Evolutionary conservation across 495 filamentous ascomycete genomes (phyloP), one percentile per base, ranked within the genome.

Genomic region (Podospora australis): DNA sequence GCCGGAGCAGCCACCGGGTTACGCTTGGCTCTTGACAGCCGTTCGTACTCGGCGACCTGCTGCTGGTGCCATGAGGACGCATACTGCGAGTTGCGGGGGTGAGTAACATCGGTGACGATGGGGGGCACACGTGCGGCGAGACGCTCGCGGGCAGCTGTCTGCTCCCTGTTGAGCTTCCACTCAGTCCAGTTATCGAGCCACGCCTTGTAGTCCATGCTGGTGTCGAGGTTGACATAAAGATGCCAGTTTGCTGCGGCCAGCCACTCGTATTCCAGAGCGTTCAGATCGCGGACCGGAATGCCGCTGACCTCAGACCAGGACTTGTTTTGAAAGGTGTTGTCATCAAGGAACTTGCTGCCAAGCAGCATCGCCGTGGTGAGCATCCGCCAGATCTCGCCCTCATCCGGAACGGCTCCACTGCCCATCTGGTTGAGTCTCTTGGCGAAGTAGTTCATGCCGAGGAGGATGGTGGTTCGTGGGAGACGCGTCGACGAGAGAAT

Each of bases 301-400:
- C 86, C 88, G 69, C 90, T 97, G 20, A 99, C 92, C 60, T 99
- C 94, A 3, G 94, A 86, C 92, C 92, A 99, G 6, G 94, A 97
- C 45, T 90, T 87, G 70, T 97, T 99, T 74, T 96, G 90, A 68
- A 97, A 99, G 13, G 92, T 99, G 68, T 97, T 97, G 67, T 99
- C 92, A 61, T 99, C 92, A 46, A 97, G 67, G 59, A 99, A 99
- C 70, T 99, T 99, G 74, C 90, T 96, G 43, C 90, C 92, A 25
- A 99, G 78, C 32, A 99, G 73, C 25, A 99, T 75, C 13, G 84
- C 76, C 45, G 90, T 85, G 11, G 90, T 96, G 45, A 97, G 77
- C 80, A 96, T 87, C 43, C 89, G 84, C 73, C 92, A 95, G 45
- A 94, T 79, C 58, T 91, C 82, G 35, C 81, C 83, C 60, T 83